A percentile compares a stretch with the other conserved stretches of the same genome.
Conservation (phyloP, 1,284 basidiomycete genomes). For the Sanghuangporus baumii region DNA sequence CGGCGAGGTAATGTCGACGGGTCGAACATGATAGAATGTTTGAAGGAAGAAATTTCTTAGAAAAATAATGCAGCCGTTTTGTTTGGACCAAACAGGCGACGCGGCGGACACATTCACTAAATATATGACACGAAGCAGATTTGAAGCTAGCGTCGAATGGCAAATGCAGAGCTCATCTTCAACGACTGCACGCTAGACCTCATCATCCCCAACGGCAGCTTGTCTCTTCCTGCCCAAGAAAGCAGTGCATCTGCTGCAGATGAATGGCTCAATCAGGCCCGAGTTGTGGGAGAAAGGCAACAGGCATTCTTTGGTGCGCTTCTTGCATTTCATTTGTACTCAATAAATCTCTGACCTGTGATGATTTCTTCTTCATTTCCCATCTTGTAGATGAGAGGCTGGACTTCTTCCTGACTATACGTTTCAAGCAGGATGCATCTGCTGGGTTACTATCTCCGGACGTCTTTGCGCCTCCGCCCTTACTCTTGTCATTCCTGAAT, state of each 20-base stretch:
- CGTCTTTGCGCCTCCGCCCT: slow-evolving; percentile 42
- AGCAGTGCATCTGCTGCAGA: slow-evolving; percentile 1
- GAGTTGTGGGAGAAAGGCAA: slow-evolving; percentile 51
- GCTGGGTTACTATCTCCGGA: slow-evolving; percentile 25
- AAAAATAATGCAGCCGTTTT: neutral
- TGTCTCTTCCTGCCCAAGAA: slow-evolving; percentile 48
- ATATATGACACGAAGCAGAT: neutral
- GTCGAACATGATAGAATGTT: slow-evolving; percentile 9
- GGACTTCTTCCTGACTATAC: slow-evolving; percentile 56
- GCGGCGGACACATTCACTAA: no score
- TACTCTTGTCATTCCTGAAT: slow-evolving; percentile 58
- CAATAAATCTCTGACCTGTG: neutral
- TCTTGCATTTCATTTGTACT: neutral
- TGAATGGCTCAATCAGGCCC: slow-evolving; percentile 22
- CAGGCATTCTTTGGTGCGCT: slow-evolving; percentile 69
- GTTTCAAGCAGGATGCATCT: slow-evolving; percentile 38
- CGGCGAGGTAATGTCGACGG: slow-evolving; percentile 10
- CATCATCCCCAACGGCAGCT: slow-evolving; percentile 57
- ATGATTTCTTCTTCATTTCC: slow-evolving; percentile 27
- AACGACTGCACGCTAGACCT: slow-evolving; percentile 56
- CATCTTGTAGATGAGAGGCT: slow-evolving; percentile 60
- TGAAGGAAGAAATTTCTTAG: neutral
- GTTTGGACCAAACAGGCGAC: neutral
- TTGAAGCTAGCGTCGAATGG: slow-evolving; percentile 9
- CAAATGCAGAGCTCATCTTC: slow-evolving; percentile 52